Percentiles rank a stretch among this genome's conserved stretches.
Conservation (phyloP, 78 protist species). For the Thecamonas trahens region DNA sequence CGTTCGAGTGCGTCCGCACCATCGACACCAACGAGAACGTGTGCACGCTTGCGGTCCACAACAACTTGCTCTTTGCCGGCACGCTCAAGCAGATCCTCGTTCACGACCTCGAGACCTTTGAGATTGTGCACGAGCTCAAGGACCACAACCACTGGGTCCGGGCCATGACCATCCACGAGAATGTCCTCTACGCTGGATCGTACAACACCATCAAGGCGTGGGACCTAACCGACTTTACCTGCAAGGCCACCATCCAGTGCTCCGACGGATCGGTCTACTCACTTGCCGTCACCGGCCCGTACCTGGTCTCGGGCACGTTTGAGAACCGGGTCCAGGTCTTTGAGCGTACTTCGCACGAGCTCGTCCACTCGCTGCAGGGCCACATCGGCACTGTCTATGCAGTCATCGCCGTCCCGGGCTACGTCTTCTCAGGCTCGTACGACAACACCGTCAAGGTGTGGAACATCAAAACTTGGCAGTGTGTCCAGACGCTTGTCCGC, state of each 20-base stretch:
- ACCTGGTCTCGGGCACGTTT: conserved; percentile 43
- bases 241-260: conserved; percentile 22
- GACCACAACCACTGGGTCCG: conserved; percentile 65
- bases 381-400: conserved; percentile 57
- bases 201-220: conserved; percentile 27
- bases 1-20: not conserved
- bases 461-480: conserved; percentile 21
- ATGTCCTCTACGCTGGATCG: conserved; percentile 30
- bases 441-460: conserved; percentile 52
- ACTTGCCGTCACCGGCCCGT: conserved; percentile 19
- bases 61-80: conserved; percentile 30
- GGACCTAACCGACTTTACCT: conserved; percentile 39
- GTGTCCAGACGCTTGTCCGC: conserved; percentile 46
- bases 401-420: conserved; percentile 19
- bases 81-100: conserved; percentile 24
- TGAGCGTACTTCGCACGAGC: not conserved
- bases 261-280: conserved; percentile 44
- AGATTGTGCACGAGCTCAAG: conserved; percentile 18
- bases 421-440: conserved; percentile 37
- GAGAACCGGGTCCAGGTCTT: conserved; percentile 29
- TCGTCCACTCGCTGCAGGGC: not conserved
- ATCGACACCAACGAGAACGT: conserved; percentile 28
- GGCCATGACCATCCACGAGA: conserved; percentile 28
- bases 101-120: conserved; percentile 15
- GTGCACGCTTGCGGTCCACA: conserved; percentile 31